A percentile compares a stretch with the other conserved stretches of the same genome.
These are phyloP conservation scores for Diplodia scrobiculata DNA, from an alignment of 2,329 filamentous ascomycete species.

Conservation along the genomic window DNA sequence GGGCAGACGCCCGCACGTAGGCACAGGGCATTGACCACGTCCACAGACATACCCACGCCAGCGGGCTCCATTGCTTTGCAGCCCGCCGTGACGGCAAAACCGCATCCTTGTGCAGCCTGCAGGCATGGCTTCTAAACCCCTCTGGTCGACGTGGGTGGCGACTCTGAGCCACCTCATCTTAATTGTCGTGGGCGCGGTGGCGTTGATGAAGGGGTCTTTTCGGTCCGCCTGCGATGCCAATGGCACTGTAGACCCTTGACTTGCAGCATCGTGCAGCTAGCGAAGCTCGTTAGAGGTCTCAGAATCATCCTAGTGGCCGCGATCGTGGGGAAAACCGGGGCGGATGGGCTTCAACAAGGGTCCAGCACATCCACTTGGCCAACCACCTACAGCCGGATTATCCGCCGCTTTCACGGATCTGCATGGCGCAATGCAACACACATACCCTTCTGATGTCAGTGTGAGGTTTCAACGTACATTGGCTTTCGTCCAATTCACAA, in stretches of 20 bases:
- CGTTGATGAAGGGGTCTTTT: background rate
- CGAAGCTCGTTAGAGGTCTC: slow-evolving; percentile 2
- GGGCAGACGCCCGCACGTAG: too few species aligned
- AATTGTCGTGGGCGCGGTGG: background rate
- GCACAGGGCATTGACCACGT: too few species aligned
- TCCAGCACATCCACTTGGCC: background rate
- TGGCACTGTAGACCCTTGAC: background rate
- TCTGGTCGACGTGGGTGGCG: slow-evolving; percentile 1
- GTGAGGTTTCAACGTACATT: background rate
- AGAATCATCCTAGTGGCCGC: background rate
- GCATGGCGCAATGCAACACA: background rate
- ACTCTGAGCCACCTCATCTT: background rate
- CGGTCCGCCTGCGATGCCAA: background rate
- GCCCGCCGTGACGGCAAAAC: too few species aligned
- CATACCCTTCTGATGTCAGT: background rate
- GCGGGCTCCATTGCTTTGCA: too few species aligned
- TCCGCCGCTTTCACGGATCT: background rate
- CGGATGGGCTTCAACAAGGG: slow-evolving; percentile 1
- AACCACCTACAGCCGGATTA: background rate
- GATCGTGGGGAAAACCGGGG: slow-evolving; percentile 6
- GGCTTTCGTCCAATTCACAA: background rate
- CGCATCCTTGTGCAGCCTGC: background rate
- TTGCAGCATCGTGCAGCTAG: slow-evolving; percentile 1
- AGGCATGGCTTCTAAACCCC: background rate
- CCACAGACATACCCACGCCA: too few species aligned